A percentile compares a stretch with the other conserved stretches of the same genome.
These are phyloP conservation scores for Nemania abortiva DNA, from an alignment of 2,329 filamentous ascomycete species.

Conservation along the genomic window DNA sequence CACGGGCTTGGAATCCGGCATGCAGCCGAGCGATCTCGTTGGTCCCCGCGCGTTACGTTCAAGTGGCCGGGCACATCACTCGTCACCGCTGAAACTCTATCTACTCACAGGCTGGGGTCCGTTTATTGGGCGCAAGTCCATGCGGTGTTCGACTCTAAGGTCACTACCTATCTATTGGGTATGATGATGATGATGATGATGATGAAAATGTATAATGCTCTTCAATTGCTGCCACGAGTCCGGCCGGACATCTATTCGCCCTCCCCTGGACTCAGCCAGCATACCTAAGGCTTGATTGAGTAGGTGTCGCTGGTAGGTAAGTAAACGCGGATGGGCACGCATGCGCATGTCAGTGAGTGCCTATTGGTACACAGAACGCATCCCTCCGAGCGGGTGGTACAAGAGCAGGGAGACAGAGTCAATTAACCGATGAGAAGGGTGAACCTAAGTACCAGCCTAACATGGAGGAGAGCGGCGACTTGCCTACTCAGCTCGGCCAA, in stretches of 20 bases:
- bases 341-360: background rate
- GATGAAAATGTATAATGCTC: background rate
- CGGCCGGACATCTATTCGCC: background rate
- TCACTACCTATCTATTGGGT: no score
- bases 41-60: slow-evolving; percentile 22
- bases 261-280: background rate
- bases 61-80: slow-evolving; percentile 5
- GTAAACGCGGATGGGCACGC: background rate
- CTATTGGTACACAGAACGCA: background rate
- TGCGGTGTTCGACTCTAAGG: background rate
- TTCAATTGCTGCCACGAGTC: background rate
- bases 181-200: no score
- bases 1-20: slow-evolving; percentile 29
- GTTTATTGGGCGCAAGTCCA: background rate
- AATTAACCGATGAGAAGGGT: background rate
- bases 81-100: slow-evolving; percentile 3
- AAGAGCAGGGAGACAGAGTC: background rate
- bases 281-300: background rate
- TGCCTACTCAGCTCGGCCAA: slow-evolving; percentile 16
- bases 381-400: background rate
- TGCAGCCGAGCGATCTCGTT: slow-evolving; percentile 33
- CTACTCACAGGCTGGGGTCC: background rate
- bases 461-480: background rate
- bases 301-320: background rate
- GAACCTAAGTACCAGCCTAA: background rate